Evolutionary conservation across 192 early-diverging fungal species (phyloP).

Genomic region (Backusella circina): DNA sequence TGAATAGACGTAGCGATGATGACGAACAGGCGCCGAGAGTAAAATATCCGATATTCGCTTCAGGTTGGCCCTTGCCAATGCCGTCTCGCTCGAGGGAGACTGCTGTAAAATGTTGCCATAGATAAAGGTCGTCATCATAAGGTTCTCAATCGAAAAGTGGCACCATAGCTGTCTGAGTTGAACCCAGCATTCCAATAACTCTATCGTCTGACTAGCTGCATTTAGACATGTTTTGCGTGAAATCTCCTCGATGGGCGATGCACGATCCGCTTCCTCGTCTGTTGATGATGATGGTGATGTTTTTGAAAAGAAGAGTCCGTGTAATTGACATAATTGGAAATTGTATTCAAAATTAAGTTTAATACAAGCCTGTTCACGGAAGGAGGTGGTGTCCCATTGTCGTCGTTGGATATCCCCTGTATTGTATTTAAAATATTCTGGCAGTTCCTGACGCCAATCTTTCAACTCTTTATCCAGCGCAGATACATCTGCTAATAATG

Average conservation of each 20-base stretch:
- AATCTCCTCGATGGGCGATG: slow-evolving; percentile 3
- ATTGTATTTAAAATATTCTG: slow-evolving; percentile 28
- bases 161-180: slow-evolving; percentile 33
- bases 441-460: slow-evolving; percentile 23
- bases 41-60: slow-evolving; percentile 1
- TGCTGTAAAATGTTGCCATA: slow-evolving; percentile 12
- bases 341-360: slow-evolving; percentile 38
- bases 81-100: background rate
- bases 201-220: slow-evolving; percentile 21
- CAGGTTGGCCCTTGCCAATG: slow-evolving; percentile 13
- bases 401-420: background rate
- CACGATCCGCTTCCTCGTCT: background rate
- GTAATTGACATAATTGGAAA: slow-evolving; percentile 30
- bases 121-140: slow-evolving; percentile 21
- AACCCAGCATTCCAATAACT: slow-evolving; percentile 26
- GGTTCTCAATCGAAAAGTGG: slow-evolving; percentile 34
- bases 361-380: slow-evolving; percentile 34
- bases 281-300: no score
- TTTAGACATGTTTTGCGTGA: slow-evolving; percentile 21
- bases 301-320: slow-evolving; percentile 24
- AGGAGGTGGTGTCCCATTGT: slow-evolving; percentile 20
- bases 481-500: slow-evolving; percentile 14
- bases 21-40: slow-evolving; percentile 14
- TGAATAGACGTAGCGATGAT: slow-evolving; percentile 25
- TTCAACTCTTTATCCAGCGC: slow-evolving; percentile 21